Evolutionary conservation across 2,329 filamentous ascomycete species (phyloP).

Genomic region (Oidium heveae): DNA sequence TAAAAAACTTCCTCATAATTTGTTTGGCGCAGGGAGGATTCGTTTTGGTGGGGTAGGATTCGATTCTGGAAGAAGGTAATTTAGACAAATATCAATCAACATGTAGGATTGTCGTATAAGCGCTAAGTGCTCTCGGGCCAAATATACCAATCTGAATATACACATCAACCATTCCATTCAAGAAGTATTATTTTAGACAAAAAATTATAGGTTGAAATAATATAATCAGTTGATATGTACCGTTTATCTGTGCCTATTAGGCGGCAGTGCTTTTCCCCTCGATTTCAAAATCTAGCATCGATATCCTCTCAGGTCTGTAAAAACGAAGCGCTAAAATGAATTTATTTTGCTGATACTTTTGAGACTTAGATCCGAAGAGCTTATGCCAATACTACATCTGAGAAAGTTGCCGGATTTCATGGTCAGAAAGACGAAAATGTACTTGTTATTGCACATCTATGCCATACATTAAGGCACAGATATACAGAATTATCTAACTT

Average conservation of each 20-base stretch:
- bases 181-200: too few species aligned
- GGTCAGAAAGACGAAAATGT: slow-evolving; percentile 74
- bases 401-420: slow-evolving; percentile 77
- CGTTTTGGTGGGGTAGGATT: too few species aligned
- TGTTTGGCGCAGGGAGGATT: too few species aligned
- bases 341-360: neutral
- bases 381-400: slow-evolving; percentile 13
- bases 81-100: too few species aligned
- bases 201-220: neutral
- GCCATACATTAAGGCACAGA: too few species aligned
- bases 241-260: neutral
- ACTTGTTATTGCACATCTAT: slow-evolving; percentile 9
- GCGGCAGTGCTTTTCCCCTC: neutral
- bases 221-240: neutral
- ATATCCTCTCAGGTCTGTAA: neutral
- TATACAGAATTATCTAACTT: too few species aligned
- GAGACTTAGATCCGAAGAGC: neutral
- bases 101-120: too few species aligned
- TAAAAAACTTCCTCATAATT: too few species aligned
- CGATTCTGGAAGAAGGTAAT: too few species aligned
- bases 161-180: too few species aligned
- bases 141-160: too few species aligned
- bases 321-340: neutral
- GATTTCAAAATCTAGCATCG: neutral
- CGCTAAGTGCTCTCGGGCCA: too few species aligned